Percentiles rank a stretch among this genome's conserved stretches.
These are phyloP conservation scores for Schwanniomyces vanrijiae DNA, from an alignment of 805 yeast genomes.

Conservation along the genomic window DNA sequence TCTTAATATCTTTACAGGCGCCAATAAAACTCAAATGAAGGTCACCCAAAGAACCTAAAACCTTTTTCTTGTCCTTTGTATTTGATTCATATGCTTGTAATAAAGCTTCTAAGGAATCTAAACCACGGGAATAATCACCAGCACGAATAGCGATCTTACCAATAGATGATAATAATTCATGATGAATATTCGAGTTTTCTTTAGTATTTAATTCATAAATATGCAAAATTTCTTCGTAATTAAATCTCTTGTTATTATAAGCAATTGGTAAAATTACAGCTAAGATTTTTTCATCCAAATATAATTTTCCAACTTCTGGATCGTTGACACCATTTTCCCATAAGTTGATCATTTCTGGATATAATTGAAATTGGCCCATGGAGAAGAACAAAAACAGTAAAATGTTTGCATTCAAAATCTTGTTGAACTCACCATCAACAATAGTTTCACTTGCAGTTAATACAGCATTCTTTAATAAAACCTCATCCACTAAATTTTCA, in stretches of 20 bases:
- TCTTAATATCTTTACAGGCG: constrained; percentile 65
- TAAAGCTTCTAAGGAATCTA: constrained; percentile 60
- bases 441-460: constrained; percentile 30
- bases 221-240: constrained; percentile 58
- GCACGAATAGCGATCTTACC: constrained; percentile 70
- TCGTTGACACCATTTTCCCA: constrained; percentile 67
- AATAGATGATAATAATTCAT: constrained; percentile 65
- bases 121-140: constrained; percentile 63
- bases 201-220: constrained; percentile 50
- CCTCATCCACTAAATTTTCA: constrained; percentile 26
- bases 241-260: constrained; percentile 56
- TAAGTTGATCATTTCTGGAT: constrained; percentile 62
- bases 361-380: constrained; percentile 53
- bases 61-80: constrained; percentile 18
- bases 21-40: constrained; percentile 81
- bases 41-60: constrained; percentile 59
- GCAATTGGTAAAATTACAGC: constrained; percentile 69
- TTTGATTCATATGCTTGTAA: constrained; percentile 48
- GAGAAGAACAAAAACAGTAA: constrained; percentile 29
- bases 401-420: constrained; percentile 19
- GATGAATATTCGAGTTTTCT: constrained; percentile 29
- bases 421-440: constrained; percentile 27
- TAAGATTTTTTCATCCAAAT: constrained; percentile 63
- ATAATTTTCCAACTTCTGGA: constrained; percentile 39
- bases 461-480: constrained; percentile 31